phyloP scores from a whole-genome alignment of 768 basidiomycete species.

The Asterophora lycoperdoides region DNA sequence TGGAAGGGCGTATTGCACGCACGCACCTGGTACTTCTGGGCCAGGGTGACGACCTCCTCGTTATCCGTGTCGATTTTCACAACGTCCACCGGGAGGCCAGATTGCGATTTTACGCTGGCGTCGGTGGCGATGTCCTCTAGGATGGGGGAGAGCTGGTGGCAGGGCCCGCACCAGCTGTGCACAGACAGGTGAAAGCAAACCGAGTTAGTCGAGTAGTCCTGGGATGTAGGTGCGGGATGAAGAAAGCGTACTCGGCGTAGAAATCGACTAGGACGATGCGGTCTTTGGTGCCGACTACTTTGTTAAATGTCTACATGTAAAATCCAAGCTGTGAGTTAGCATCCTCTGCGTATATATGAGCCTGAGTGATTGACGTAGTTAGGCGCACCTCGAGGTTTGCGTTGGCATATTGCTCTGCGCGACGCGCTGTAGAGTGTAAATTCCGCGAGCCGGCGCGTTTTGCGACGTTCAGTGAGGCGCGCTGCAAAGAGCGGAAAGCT shows the following conservation, averaged over 20 bases:
- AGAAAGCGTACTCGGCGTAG: constrained; percentile 71
- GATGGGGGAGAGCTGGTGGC: constrained; percentile 67
- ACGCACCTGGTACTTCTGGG: constrained; percentile 45
- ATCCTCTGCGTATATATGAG: too few species aligned
- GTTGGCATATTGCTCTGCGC: constrained; percentile 39
- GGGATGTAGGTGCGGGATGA: too few species aligned
- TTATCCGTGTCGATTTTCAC: constrained; percentile 64
- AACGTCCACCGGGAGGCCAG: constrained; percentile 60
- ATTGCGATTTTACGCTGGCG: constrained; percentile 39
- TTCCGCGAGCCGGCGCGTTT: constrained; percentile 4
- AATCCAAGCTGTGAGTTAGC: not conserved
- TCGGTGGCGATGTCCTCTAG: constrained; percentile 55
- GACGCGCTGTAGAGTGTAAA: constrained; percentile 41
- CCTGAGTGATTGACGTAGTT: not conserved
- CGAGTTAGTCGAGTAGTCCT: too few species aligned
- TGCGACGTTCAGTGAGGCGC: not conserved
- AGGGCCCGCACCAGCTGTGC: constrained; percentile 75
- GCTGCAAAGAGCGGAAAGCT: constrained; percentile 7
- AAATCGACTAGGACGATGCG: constrained; percentile 72
- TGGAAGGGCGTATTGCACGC: not conserved
- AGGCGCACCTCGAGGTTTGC: constrained; percentile 42
- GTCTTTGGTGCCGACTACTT: constrained; percentile 35
- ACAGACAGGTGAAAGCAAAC: too few species aligned
- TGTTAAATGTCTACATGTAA: constrained; percentile 33
- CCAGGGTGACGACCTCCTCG: constrained; percentile 51